Evolutionary conservation across 1,139 yeast genomes (phyloP).

Genomic region (Magnusiomyces clavatus): DNA sequence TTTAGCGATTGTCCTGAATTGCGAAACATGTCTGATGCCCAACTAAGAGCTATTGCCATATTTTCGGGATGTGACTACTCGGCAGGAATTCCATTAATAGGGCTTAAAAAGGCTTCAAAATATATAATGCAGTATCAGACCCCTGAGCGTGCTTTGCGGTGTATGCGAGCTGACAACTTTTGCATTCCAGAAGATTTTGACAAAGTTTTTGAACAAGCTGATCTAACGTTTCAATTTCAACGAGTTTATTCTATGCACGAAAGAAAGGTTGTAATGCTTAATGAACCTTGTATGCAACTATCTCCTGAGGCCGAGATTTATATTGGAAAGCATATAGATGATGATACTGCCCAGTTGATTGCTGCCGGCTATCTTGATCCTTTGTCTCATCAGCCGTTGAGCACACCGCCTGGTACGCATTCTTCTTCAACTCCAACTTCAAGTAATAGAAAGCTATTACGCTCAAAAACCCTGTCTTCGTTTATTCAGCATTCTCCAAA

Average conservation of each 20-base stretch:
- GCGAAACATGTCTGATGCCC: conserved; percentile 43
- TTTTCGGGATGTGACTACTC: conserved; percentile 96
- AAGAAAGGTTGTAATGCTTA: conserved; percentile 46
- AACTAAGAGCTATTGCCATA: conserved; percentile 72
- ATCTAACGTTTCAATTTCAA: conserved; percentile 76
- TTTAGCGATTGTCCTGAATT: conserved; percentile 36
- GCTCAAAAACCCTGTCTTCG: too few species aligned
- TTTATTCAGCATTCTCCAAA: too few species aligned
- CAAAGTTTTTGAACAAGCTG: conserved; percentile 57
- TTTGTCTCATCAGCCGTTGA: conserved; percentile 38
- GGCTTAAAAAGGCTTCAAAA: conserved; percentile 67
- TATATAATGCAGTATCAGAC: conserved; percentile 46
- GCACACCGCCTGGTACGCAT: neutral
- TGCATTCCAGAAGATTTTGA: conserved; percentile 51
- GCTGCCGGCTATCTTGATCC: conserved; percentile 69
- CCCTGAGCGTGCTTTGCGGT: conserved; percentile 49
- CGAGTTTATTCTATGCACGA: conserved; percentile 69
- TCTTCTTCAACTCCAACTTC: too few species aligned
- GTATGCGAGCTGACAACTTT: conserved; percentile 52
- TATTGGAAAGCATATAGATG: conserved; percentile 49
- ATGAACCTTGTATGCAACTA: conserved; percentile 40
- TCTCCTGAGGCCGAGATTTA: conserved; percentile 42
- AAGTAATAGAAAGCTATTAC: too few species aligned
- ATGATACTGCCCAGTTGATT: conserved; percentile 44
- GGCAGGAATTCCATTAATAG: conserved; percentile 74